These are phyloP conservation scores for Dicorynia guianensis DNA, from an alignment of 306 rosid genomes.

Conservation along the genomic window DNA sequence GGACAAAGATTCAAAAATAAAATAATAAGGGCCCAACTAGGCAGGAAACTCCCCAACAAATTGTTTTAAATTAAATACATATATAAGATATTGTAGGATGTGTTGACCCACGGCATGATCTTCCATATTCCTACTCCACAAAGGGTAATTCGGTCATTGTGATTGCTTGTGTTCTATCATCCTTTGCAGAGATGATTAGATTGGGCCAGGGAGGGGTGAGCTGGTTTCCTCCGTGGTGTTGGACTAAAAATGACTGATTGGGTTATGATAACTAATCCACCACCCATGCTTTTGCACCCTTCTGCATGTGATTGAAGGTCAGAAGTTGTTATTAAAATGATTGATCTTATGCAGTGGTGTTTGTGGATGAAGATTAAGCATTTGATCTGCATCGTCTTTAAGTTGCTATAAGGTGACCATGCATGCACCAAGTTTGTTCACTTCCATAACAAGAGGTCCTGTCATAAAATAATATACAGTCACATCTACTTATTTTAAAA, in stretches of 20 bases:
- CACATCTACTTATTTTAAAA: background rate
- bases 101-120: constrained; percentile 34
- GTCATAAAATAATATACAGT: background rate
- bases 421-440: constrained; percentile 35
- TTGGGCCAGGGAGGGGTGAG: no score
- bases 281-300: background rate
- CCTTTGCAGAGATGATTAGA: no score
- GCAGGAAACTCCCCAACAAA: constrained; percentile 36
- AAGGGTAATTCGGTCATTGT: constrained; percentile 33
- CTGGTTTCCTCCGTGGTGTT: no score
- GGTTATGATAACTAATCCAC: background rate
- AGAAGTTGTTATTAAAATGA: background rate
- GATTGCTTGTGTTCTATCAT: constrained; percentile 23
- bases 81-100: constrained; percentile 32
- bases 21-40: constrained; percentile 7
- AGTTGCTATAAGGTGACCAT: background rate
- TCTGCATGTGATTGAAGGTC: background rate
- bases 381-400: background rate
- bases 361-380: constrained; percentile 26
- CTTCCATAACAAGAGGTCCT: constrained; percentile 36
- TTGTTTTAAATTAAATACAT: background rate
- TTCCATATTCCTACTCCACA: constrained; percentile 40
- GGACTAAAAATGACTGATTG: background rate
- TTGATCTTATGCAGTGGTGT: background rate
- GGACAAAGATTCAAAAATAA: constrained; percentile 37